phyloP scores from a whole-genome alignment of 805 yeast species.

The Ogataea salicorniae region DNA sequence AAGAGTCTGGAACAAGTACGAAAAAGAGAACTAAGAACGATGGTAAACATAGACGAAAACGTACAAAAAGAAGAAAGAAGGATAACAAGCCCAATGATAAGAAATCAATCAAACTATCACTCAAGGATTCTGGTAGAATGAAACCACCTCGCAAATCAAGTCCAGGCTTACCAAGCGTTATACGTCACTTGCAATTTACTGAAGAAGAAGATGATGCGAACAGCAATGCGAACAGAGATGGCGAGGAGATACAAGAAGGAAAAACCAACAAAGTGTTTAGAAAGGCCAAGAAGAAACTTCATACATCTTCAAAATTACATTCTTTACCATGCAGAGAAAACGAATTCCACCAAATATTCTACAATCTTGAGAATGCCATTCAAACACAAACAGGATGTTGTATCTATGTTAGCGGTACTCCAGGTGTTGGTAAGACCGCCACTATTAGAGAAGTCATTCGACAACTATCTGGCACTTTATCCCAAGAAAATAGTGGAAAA shows the following conservation, averaged over 20 bases:
- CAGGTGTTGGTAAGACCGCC: conserved; percentile 97
- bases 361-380: conserved; percentile 67
- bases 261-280: conserved; percentile 24
- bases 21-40: no score
- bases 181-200: conserved; percentile 11
- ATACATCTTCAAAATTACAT: conserved; percentile 35
- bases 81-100: not conserved
- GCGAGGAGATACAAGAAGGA: conserved; percentile 5
- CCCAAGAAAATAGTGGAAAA: conserved; percentile 14
- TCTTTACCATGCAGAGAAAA: conserved; percentile 81
- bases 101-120: conserved; percentile 1
- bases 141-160: not conserved
- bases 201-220: conserved; percentile 16
- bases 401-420: conserved; percentile 90
- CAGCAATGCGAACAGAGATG: not conserved
- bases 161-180: conserved; percentile 10
- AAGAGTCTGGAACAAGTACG: no score
- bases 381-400: conserved; percentile 72
- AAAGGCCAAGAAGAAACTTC: conserved; percentile 36
- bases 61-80: not conserved
- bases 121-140: no score
- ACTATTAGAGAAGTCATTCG: conserved; percentile 82
- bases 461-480: conserved; percentile 41
- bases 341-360: conserved; percentile 68
- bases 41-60: no score